Evolutionary conservation across 2,329 filamentous ascomycete species (phyloP), one percentile per base, ranked within the genome.

Genomic region (Cladobotryum mycophilum): DNA sequence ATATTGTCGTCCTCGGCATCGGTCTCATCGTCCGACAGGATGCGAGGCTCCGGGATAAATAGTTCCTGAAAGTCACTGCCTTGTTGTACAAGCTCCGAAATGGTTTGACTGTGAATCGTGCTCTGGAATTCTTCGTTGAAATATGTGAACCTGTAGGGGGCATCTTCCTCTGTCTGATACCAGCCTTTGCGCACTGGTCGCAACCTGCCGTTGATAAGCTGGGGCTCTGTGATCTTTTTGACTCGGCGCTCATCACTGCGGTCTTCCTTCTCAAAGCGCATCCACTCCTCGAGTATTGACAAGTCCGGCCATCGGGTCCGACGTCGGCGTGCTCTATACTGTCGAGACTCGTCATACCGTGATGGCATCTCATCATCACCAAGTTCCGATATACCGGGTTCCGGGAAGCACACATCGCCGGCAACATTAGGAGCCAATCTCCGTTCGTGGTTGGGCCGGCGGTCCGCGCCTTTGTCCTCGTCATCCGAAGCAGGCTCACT

Each of bases 71-170:
- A 99, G 41, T 81, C 87, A 53, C 85, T 80, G 5, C 89, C 93
- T 1, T 88, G 85, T 58, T 96, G 90, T 8, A 95, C 80, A 17
- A 99, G 78, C 65, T 96, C 93, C 2, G 90, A 95, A 51, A 99
- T 96, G 1, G 87, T 93, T 67, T 95, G 89, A 53, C 90, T 93
- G 68, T 99, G 93, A 55, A 99, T 95, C 0, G 93, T 99, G 67
- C 88, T 95, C 61, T 89, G 86, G 50, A 97, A 89, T 56, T 96
- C 89, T 65, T 97, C 93, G 67, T 97, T 97, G 76, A 99, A 99
- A 68, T 99, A 99, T 0, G 93, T 97, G 67, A 96, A 99, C 22
- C 93, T 82, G 66, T 95, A 97, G 0, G 93, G 93, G 0, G 86
- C 83, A 57, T 96, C 92, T 54, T 96, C 91, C 56, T 93, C 88